phyloP scores from a whole-genome alignment of 345 rosid genomes.

The Syzygium oleosum region DNA sequence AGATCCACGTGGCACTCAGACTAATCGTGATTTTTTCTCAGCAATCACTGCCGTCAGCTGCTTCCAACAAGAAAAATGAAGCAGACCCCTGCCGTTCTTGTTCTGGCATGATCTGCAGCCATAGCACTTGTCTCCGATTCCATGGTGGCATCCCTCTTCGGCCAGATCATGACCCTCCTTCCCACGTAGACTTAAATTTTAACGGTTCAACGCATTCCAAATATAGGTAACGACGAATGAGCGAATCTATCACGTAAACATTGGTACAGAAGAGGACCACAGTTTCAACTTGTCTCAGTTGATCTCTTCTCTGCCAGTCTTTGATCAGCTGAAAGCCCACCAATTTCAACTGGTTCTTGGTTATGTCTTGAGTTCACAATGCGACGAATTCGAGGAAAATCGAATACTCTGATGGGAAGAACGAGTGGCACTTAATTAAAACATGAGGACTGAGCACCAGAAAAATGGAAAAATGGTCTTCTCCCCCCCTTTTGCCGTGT shows the following conservation, averaged over 20 bases:
- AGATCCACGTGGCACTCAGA: not conserved
- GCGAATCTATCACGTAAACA: not conserved
- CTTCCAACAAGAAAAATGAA: not conserved
- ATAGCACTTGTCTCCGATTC: not conserved
- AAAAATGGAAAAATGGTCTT: not conserved
- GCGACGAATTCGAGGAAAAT: not conserved
- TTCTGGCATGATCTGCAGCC: not conserved
- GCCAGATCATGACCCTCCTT: not conserved
- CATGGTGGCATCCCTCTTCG: not conserved
- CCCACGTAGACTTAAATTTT: not conserved
- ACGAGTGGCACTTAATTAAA: not conserved
- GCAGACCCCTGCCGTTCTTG: not conserved
- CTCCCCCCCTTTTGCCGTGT: not conserved
- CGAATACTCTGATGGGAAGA: not conserved
- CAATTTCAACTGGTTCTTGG: not conserved
- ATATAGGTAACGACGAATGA: not conserved
- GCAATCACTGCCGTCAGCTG: not conserved
- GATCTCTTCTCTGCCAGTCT: not conserved
- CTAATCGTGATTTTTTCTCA: not conserved
- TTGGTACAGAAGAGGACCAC: not conserved
- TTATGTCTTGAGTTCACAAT: not conserved
- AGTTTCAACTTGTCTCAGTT: not conserved
- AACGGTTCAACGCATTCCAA: not conserved
- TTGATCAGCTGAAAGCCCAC: not conserved
- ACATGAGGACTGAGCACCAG: not conserved